phyloP scores from a whole-genome alignment of 164 flowering plant species.

The Cinnamomum micranthum region DNA sequence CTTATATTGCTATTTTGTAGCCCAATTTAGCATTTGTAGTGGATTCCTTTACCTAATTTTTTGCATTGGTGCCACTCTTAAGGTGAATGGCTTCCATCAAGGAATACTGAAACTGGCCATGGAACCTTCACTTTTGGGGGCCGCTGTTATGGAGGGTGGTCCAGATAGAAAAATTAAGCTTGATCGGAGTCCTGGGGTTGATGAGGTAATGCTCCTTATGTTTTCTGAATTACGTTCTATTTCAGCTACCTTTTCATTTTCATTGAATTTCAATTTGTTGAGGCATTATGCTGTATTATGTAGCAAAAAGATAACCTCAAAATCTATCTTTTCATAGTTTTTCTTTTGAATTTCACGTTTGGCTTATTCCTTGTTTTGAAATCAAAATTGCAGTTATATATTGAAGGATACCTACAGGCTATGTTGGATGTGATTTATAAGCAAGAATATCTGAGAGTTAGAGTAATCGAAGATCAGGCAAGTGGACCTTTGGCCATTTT shows the following conservation, averaged over 20 bases:
- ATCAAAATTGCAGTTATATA: slow-evolving; percentile 60
- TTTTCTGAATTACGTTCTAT: neutral
- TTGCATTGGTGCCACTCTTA: slow-evolving; percentile 3
- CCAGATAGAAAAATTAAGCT: slow-evolving; percentile 86
- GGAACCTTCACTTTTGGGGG: slow-evolving; percentile 87
- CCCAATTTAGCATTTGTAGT: neutral
- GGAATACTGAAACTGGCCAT: slow-evolving; percentile 86
- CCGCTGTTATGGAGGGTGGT: slow-evolving; percentile 90
- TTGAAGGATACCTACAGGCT: slow-evolving; percentile 96
- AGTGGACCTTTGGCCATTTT: neutral
- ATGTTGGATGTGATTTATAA: slow-evolving; percentile 84
- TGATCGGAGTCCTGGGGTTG: slow-evolving; percentile 78
- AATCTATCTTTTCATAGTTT: slow-evolving; percentile 1
- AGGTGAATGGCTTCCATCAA: slow-evolving; percentile 93
- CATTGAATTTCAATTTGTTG: neutral
- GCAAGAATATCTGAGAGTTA: slow-evolving; percentile 89
- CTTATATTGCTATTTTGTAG: neutral
- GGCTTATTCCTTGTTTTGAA: slow-evolving; percentile 6
- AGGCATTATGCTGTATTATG: neutral
- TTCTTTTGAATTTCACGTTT: neutral
- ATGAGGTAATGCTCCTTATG: slow-evolving; percentile 57
- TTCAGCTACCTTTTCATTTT: neutral
- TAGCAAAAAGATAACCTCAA: neutral
- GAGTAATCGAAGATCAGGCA: slow-evolving; percentile 85
- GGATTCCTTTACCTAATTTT: slow-evolving; percentile 1